Conservation (phyloP, 345 rosid genomes). For the Triadica sebifera region DNA sequence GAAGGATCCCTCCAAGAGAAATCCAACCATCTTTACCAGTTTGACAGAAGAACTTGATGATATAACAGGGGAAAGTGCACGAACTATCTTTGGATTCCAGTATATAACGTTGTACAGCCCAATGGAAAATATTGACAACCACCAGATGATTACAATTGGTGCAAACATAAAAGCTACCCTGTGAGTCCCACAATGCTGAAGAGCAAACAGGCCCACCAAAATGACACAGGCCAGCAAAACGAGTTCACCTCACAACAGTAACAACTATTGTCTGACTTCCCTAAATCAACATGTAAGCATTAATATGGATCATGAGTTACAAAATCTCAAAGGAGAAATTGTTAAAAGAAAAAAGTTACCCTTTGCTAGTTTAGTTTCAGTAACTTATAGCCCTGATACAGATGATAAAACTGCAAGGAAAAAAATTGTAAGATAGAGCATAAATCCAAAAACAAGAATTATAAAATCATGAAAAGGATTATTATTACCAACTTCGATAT, state of each 20-base stretch:
- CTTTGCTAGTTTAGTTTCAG: conserved; percentile 42
- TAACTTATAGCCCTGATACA: conserved; percentile 67
- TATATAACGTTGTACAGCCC: conserved; percentile 69
- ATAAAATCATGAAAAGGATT: not conserved
- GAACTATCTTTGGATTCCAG: conserved; percentile 77
- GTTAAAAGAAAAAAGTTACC: conserved; percentile 40
- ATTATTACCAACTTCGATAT: not conserved
- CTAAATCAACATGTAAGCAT: conserved; percentile 6
- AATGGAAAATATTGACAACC: conserved; percentile 61
- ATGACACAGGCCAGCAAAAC: conserved; percentile 73
- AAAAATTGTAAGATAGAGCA: not conserved
- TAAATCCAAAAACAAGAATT: not conserved
- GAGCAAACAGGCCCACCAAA: conserved; percentile 90
- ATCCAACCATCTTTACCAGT: conserved; percentile 89
- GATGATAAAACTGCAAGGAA: conserved; percentile 76
- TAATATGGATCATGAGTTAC: not conserved
- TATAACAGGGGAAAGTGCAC: conserved; percentile 69
- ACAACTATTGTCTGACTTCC: not conserved
- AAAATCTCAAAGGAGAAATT: not conserved
- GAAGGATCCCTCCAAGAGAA: conserved; percentile 94
- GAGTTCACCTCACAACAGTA: conserved; percentile 48
- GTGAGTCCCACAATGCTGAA: conserved; percentile 89
- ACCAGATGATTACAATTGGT: conserved; percentile 79
- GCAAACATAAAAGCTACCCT: conserved; percentile 89
- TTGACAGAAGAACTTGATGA: conserved; percentile 61